Evolutionary conservation across 2,329 filamentous ascomycete genomes (phyloP).

Genomic region (Colletotrichum cereale): DNA sequence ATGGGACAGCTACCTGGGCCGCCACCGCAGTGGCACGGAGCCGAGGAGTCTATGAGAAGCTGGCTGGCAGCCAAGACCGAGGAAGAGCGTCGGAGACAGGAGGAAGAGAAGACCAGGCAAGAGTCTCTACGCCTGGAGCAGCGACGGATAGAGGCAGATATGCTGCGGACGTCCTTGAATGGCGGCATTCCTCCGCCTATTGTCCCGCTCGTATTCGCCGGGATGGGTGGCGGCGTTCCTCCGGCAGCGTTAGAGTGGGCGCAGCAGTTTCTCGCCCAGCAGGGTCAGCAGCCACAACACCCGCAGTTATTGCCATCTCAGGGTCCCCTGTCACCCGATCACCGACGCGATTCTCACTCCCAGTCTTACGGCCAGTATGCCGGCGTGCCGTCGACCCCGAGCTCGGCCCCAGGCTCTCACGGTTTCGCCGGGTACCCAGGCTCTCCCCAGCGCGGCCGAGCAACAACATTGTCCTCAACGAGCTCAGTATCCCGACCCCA

Average conservation of each 20-base stretch:
- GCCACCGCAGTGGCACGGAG: slow-evolving; percentile 74
- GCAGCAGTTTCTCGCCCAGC: slow-evolving; percentile 72
- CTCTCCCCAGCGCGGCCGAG: slow-evolving; percentile 62
- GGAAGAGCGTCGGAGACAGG: slow-evolving; percentile 79
- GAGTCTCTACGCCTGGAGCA: slow-evolving; percentile 79
- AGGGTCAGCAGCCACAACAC: slow-evolving; percentile 61
- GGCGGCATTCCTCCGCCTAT: slow-evolving; percentile 80
- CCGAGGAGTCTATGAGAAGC: slow-evolving; percentile 77
- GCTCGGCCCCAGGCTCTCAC: slow-evolving; percentile 54
- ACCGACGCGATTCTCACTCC: slow-evolving; percentile 64
- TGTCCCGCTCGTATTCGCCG: slow-evolving; percentile 81
- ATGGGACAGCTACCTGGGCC: slow-evolving; percentile 71
- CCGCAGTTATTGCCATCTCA: slow-evolving; percentile 65
- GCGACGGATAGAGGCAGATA: slow-evolving; percentile 78
- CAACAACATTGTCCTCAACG: slow-evolving; percentile 60
- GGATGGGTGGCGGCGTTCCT: slow-evolving; percentile 74
- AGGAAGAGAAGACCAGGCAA: slow-evolving; percentile 77
- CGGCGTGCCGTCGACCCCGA: slow-evolving; percentile 58
- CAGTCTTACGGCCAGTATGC: slow-evolving; percentile 58
- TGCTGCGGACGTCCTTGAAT: slow-evolving; percentile 75
- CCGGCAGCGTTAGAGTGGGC: slow-evolving; percentile 75
- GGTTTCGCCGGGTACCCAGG: slow-evolving; percentile 61
- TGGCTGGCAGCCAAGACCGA: slow-evolving; percentile 80
- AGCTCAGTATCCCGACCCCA: slow-evolving; percentile 54
- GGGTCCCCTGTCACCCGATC: slow-evolving; percentile 65